phyloP scores from a whole-genome alignment of 345 rosid genomes.

The Gossypium anomalum region DNA sequence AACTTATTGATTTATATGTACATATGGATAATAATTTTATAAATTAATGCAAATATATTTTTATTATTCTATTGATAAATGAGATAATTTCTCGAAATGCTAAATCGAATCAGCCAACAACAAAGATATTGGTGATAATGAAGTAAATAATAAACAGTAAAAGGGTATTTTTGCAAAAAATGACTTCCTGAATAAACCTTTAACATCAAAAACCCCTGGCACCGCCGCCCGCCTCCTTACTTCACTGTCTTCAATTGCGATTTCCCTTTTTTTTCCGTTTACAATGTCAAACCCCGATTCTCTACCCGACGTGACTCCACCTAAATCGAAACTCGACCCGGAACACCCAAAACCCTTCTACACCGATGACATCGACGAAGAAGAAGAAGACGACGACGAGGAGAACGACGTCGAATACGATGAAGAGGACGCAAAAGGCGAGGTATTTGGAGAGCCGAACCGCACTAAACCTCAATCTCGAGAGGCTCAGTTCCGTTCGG shows the following conservation, averaged over 20 bases:
- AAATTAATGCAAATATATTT: too few relatives aligned
- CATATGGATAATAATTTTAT: too few relatives aligned
- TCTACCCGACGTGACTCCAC: conserved; percentile 1
- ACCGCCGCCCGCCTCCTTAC: not conserved
- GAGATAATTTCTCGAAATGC: too few relatives aligned
- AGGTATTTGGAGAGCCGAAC: conserved; percentile 27
- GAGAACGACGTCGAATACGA: conserved; percentile 35
- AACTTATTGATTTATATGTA: too few relatives aligned
- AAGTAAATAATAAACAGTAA: not conserved
- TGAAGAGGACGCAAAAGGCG: conserved; percentile 22
- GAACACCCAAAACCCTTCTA: not conserved
- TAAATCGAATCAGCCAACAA: too few relatives aligned
- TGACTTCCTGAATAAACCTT: not conserved
- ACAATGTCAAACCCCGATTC: not conserved
- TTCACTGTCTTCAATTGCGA: not conserved
- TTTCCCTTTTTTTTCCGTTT: not conserved
- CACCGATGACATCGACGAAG: conserved; percentile 17
- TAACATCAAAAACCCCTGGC: not conserved
- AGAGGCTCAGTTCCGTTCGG: conserved; percentile 28
- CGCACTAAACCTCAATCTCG: conserved; percentile 22
- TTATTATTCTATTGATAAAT: too few relatives aligned
- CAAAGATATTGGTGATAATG: not conserved
- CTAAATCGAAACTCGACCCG: not conserved
- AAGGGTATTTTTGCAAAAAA: not conserved
- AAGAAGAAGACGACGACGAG: conserved; percentile 21